Percentiles rank a stretch among this genome's conserved stretches.
These are phyloP conservation scores for Dictyostelium discoideum DNA, from an alignment of 78 protist species.

Conservation along the genomic window DNA sequence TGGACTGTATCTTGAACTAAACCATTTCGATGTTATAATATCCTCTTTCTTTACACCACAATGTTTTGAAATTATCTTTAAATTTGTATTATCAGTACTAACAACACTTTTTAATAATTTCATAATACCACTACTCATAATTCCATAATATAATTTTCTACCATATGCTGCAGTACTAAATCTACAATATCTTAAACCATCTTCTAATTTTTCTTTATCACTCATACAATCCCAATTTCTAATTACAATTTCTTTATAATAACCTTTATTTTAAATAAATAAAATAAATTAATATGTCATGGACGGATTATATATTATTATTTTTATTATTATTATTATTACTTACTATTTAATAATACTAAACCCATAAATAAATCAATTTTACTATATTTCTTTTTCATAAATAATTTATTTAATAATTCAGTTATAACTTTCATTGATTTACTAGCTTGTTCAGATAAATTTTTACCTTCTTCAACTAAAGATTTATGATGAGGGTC, in stretches of 20 bases:
- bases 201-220: conserved; percentile 35
- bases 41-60: conserved; percentile 64
- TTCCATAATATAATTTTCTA: conserved; percentile 68
- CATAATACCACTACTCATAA: conserved; percentile 5
- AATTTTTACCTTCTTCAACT: conserved; percentile 5
- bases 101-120: not conserved
- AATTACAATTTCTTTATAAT: conserved; percentile 49
- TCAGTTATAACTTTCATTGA: conserved; percentile 54
- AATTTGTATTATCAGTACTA: conserved; percentile 56
- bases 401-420: conserved; percentile 44
- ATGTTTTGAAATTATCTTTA: conserved; percentile 31
- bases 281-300: not conserved
- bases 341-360: conserved; percentile 24
- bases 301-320: not conserved
- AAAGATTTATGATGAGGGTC: not conserved
- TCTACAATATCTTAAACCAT: conserved; percentile 35
- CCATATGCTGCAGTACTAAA: conserved; percentile 69
- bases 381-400: conserved; percentile 28
- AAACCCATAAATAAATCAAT: conserved; percentile 65
- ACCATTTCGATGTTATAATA: conserved; percentile 61
- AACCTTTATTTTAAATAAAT: conserved; percentile 52
- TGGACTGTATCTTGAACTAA: conserved; percentile 55
- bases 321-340: not conserved
- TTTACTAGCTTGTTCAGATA: conserved; percentile 13
- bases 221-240: conserved; percentile 43